Evolutionary conservation across 2,329 filamentous ascomycete species (phyloP), one percentile per base, ranked within the genome.

Genomic region (Pestalotiopsis sp.): DNA sequence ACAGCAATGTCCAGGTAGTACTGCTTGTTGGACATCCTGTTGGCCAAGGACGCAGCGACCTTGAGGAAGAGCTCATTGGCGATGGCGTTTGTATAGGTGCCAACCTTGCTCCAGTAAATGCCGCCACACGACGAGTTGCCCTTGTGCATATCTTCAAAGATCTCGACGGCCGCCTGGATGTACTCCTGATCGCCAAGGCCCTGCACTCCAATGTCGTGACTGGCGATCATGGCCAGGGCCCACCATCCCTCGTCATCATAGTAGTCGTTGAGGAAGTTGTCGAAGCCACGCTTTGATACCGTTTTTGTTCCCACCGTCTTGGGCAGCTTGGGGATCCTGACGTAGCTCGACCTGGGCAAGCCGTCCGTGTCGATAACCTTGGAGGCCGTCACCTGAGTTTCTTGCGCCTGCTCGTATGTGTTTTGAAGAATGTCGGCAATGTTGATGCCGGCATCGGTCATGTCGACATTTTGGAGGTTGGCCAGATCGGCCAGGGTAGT

Each of bases 201-300:
- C 38, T 63, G 65, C 7, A 69, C 68, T 0, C 82, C 88, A 12
- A 84, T 77, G 74, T 89, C 87, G 71, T 82, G 87, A 1, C 83
- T 79, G 36, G 83, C 80, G 67, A 89, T 84, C 82, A 85, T 85
- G 14, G 83, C 88, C 65, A 90, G 80, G 2, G 84, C 88, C 89
- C 89, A 91, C 88, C 88, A 90, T 41, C 88, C 84, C 76, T 89
- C 86, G 74, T 90, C 88, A 73, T 90, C 88, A 72, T 89, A 90
- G 72, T 81, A 89, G 58, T 84, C 81, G 72, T 89, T 87, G 63
- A 87, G 76, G 76, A 88, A 89, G 56, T 81, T 80, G 23, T 80
- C 74, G 71, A 80, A 84, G 13, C 82, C 82, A 39, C 64, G 73
- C 70, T 7, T 62, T 65, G 59, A 80, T 68, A 39, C 70, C 70